Conservation (phyloP, 257 asterid genomes). For the Ilex aquifolium region DNA sequence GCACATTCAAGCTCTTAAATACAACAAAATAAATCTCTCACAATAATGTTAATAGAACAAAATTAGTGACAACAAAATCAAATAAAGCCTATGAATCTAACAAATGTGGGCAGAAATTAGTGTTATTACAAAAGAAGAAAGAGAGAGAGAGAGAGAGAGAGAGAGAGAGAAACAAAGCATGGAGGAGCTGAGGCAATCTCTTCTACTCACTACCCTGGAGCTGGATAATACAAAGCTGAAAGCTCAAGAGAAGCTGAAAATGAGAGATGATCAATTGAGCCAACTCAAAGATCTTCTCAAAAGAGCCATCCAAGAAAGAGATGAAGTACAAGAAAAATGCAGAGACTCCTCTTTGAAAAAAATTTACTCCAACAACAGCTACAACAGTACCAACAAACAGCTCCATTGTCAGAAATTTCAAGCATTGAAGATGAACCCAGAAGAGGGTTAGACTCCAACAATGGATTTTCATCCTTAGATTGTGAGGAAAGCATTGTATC, state of each 20-base stretch:
- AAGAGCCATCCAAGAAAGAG: slow-evolving; percentile 43
- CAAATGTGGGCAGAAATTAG: no score
- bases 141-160: no score
- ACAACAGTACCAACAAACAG: slow-evolving; percentile 28
- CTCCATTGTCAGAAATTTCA: slow-evolving; percentile 49
- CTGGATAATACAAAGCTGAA: slow-evolving; percentile 48
- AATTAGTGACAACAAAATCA: no score
- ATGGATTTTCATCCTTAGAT: slow-evolving; percentile 52
- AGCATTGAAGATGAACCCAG: slow-evolving; percentile 62
- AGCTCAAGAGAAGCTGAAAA: slow-evolving; percentile 60
- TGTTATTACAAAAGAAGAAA: no score
- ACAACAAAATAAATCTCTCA: no score
- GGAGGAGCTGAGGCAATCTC: slow-evolving; percentile 67
- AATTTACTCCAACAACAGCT: slow-evolving; percentile 43
- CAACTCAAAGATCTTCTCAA: slow-evolving; percentile 47
- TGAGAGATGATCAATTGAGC: slow-evolving; percentile 48
- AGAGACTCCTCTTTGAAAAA: slow-evolving; percentile 32
- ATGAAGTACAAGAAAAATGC: slow-evolving; percentile 63
- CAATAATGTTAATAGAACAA: no score
- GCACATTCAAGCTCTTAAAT: no score
- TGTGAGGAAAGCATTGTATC: slow-evolving; percentile 86
- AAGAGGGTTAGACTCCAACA: slow-evolving; percentile 32
- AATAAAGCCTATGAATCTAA: no score
- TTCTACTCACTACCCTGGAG: slow-evolving; percentile 51
- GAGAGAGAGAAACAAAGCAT: slow-evolving; percentile 56